Evolutionary conservation across 495 filamentous ascomycete genomes (phyloP).

Genomic region (Parathielavia hyrcaniae): DNA sequence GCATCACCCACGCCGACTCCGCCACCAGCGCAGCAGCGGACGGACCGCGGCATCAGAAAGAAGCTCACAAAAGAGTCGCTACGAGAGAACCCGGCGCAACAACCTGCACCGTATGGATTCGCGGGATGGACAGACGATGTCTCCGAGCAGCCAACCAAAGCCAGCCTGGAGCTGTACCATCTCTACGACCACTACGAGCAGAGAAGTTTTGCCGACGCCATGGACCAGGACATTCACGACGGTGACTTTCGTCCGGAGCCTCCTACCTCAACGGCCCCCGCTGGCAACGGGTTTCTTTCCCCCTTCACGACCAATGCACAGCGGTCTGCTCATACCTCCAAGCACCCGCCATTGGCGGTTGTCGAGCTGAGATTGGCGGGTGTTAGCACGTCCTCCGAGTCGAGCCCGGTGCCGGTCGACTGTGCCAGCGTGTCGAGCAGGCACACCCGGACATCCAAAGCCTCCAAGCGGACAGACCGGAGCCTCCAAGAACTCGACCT

Average conservation of each 20-base stretch:
- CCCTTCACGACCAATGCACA: slow-evolving; percentile 16
- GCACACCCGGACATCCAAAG: slow-evolving; percentile 47
- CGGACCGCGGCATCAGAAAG: slow-evolving; percentile 24
- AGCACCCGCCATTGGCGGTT: slow-evolving; percentile 10
- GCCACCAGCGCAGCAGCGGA: slow-evolving; percentile 25
- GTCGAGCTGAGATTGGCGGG: slow-evolving; percentile 12
- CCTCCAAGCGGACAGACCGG: slow-evolving; percentile 40
- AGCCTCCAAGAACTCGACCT: slow-evolving; percentile 41
- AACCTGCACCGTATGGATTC: background rate
- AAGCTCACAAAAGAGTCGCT: slow-evolving; percentile 34
- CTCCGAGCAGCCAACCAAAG: slow-evolving; percentile 22
- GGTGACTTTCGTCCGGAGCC: slow-evolving; percentile 8
- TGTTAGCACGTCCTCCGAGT: slow-evolving; percentile 14
- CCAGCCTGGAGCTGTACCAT: slow-evolving; percentile 33
- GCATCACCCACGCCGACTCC: slow-evolving; percentile 28
- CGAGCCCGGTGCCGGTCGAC: slow-evolving; percentile 31
- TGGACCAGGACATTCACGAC: slow-evolving; percentile 31
- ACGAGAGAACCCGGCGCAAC: slow-evolving; percentile 19
- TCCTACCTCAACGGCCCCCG: slow-evolving; percentile 11
- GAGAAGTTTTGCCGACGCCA: slow-evolving; percentile 38
- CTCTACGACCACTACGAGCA: slow-evolving; percentile 52
- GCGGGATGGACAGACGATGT: background rate
- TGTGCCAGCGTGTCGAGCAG: slow-evolving; percentile 45
- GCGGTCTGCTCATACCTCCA: slow-evolving; percentile 15
- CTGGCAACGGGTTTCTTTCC: slow-evolving; percentile 18